Evolutionary conservation across 176 grass and related monocot species (phyloP).

Genomic region (Puya raimondii): DNA sequence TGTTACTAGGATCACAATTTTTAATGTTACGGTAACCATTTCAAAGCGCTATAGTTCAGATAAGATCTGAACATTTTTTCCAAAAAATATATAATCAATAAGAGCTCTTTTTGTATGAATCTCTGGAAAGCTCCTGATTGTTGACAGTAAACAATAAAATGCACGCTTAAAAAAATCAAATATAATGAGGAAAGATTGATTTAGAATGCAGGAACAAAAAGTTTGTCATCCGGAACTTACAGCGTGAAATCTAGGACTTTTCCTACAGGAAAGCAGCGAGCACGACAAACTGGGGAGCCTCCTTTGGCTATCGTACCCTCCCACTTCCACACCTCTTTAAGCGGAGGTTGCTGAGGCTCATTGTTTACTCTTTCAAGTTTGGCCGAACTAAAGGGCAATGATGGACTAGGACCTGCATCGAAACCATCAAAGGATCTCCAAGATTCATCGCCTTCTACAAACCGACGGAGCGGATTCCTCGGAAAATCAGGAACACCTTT

Average conservation of each 20-base stretch:
- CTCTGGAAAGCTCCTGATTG: background rate
- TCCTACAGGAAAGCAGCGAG: slow-evolving; percentile 91
- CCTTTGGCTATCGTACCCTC: slow-evolving; percentile 88
- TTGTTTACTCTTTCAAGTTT: slow-evolving; percentile 38
- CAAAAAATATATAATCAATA: no score
- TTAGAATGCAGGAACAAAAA: background rate
- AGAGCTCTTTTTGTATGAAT: background rate
- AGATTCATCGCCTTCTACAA: slow-evolving; percentile 35
- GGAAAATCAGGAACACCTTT: slow-evolving; percentile 33
- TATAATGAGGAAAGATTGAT: slow-evolving; percentile 2
- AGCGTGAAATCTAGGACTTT: slow-evolving; percentile 89
- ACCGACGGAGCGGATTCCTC: slow-evolving; percentile 35
- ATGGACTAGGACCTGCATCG: slow-evolving; percentile 21
- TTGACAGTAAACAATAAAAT: no score
- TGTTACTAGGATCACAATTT: no score
- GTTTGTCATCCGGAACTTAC: slow-evolving; percentile 42
- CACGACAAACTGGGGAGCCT: slow-evolving; percentile 67
- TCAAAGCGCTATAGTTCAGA: no score
- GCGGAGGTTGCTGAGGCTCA: slow-evolving; percentile 30
- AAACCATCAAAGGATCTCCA: slow-evolving; percentile 36
- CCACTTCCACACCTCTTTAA: slow-evolving; percentile 92
- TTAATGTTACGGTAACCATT: no score
- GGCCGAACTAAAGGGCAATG: slow-evolving; percentile 21
- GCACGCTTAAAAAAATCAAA: background rate
- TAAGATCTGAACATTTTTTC: no score